Evolutionary conservation across 441 rosid genomes (phyloP), one percentile per base, ranked within the genome.

Genomic region (Hura crepitans): DNA sequence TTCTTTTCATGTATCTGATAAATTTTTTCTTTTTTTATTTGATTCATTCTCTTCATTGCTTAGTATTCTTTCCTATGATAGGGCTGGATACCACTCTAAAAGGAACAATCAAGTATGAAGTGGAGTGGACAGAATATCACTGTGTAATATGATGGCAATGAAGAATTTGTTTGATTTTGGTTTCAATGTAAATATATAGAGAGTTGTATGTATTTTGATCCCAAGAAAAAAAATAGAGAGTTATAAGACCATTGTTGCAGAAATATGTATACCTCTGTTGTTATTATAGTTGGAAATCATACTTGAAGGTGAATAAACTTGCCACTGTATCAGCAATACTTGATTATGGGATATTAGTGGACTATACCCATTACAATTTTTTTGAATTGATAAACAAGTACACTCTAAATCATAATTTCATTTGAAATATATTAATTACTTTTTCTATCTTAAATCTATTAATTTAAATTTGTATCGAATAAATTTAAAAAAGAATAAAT

Each of bases 51-150:
- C 53, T 33, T 72, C 47, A 77, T 69, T 58, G 58, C 11, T 10
- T 49, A 0, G 39, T 35, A 27, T 64, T 50, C 43, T 42, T 58
- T 62, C 54, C 50, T 49, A 35, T 73, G 68, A 70, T 85, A 90
- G 94, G 97, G 94, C 51, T 90, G 94, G 97, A 84, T 90, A 72
- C 94, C 97, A 7, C 80, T 88, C 13, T 89, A 85, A 75, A 61
- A 74, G 45, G 62, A 62, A 63, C 11, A 13, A 49, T 35, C 35
- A 9, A n/a, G n/a, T n/a, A n/a, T 13, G 28, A 56, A 33, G 35
- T 15, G 42, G 18, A 65, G 28, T 12, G 42, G 18, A 2, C n/a
- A 23, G 7, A 22, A 39, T 42, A 1, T 50, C 55, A 50, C 12
- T 20, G 55, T 20, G 5, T 6, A 0, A 15, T 50, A 11, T 6